Evolutionary conservation across 2,329 filamentous ascomycete species (phyloP).

Genomic region (Tympanopsis confertula): DNA sequence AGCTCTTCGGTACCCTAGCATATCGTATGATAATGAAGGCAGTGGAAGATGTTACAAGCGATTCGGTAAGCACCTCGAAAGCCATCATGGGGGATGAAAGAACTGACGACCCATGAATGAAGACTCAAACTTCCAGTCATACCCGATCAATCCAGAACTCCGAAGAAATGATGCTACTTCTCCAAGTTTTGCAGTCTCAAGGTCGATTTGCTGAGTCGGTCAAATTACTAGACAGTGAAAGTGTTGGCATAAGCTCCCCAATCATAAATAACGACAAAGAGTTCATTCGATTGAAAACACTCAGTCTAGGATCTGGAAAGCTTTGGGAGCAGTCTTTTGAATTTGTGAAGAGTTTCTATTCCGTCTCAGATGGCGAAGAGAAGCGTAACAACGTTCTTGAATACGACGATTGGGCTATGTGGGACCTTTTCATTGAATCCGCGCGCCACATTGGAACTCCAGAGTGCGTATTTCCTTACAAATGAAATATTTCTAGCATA

Average conservation of each 20-base stretch:
- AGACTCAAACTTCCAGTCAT: constrained; percentile 22
- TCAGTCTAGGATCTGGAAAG: not conserved
- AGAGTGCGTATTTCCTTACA: not conserved
- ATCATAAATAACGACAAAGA: constrained; percentile 28
- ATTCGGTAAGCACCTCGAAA: constrained; percentile 21
- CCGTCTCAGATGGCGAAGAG: constrained; percentile 18
- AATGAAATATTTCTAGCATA: too few relatives aligned
- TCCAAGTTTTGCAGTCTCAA: constrained; percentile 28
- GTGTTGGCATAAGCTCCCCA: constrained; percentile 24
- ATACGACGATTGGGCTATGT: not conserved
- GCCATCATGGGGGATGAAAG: not conserved
- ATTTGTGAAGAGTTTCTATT: not conserved
- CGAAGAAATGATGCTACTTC: constrained; percentile 29
- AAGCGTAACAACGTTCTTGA: not conserved
- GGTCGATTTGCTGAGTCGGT: constrained; percentile 22
- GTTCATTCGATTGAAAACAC: constrained; percentile 20
- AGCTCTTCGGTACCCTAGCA: constrained; percentile 33
- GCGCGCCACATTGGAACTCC: not conserved
- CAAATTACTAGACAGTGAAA: constrained; percentile 25
- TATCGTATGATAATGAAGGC: constrained; percentile 34
- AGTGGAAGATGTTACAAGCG: constrained; percentile 25
- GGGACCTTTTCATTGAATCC: not conserved
- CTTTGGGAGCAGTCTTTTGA: not conserved
- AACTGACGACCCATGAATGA: too few relatives aligned
- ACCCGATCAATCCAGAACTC: constrained; percentile 29